Evolutionary conservation across 768 basidiomycete genomes (phyloP), one percentile per base, ranked within the genome.

Genomic region (Russula griseocarnosa): DNA sequence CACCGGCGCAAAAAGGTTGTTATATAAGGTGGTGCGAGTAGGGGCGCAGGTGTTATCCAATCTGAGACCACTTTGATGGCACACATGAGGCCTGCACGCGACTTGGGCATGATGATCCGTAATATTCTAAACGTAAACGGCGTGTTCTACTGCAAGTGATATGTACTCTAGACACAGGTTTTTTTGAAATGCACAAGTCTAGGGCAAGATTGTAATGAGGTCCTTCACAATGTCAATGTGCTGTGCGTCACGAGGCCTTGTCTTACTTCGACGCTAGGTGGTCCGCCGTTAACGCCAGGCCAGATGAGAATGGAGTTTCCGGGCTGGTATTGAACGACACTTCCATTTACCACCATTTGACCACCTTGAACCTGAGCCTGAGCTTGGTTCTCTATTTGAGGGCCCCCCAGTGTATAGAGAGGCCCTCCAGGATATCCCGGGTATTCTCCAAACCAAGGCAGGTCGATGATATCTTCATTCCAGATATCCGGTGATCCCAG

Each of bases 361-460:
- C 22, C 2, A 36, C 18, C 57, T 26, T 28, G 34, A 49, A 53
- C 20, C 18, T 11, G 18, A 24, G 56, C n/a, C n/a, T n/a, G 40
- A 3, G 16, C 26, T 40, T 53, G 46, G 52, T 40, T 7, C 34
- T 44, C 38, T 57, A 46, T 62, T 55, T 30, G 61, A 65, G 24
- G 3, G 18, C 4, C 20, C n/a, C n/a, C n/a, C 22, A 2, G 16
- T 0, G 49, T n/a, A 44, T 58, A 44, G 22, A 16, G 9, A 10
- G 61, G 16, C 60, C 59, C 53, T 52, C 70, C 71, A 10, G 71
- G 67, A 70, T 83, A 86, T 44, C 86, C 86, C 26, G 87, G 87
- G 67, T 77, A 76, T 77, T 91, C 85, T 53, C 83, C 83, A 69
- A 86, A 91, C 90, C 90, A 91, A 1, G 86, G 86, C 11, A 92